Conservation (phyloP, 2,329 filamentous ascomycete species). For the Periglandula ipomoeae region DNA sequence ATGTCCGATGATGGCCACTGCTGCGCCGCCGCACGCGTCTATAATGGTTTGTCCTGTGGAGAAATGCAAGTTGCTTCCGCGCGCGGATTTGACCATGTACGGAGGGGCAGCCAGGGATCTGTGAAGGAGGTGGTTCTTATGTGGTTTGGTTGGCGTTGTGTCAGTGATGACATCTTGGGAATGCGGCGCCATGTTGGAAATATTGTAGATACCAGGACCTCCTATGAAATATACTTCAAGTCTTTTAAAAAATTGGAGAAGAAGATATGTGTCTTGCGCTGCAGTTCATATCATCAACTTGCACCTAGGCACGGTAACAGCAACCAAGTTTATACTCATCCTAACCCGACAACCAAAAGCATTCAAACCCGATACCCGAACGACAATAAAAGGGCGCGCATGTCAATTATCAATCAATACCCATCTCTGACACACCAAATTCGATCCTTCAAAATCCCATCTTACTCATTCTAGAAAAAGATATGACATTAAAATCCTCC, state of each 20-base stretch:
- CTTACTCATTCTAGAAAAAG: too few species aligned
- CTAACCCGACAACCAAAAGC: neutral
- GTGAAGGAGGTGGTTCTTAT: neutral
- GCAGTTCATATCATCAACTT: neutral
- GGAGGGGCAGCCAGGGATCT: neutral
- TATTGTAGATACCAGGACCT: too few species aligned
- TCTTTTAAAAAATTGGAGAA: too few species aligned
- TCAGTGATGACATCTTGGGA: neutral
- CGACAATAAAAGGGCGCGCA: neutral
- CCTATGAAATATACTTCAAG: too few species aligned
- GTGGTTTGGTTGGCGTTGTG: neutral
- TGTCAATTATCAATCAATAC: neutral
- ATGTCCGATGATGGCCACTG: slow-evolving; percentile 57
- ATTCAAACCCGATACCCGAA: neutral
- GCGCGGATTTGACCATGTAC: neutral
- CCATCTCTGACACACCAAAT: too few species aligned
- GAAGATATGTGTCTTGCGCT: too few species aligned
- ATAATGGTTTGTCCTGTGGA: neutral
- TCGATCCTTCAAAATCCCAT: too few species aligned
- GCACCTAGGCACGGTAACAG: neutral
- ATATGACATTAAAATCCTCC: too few species aligned
- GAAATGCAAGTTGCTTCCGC: neutral
- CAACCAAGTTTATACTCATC: neutral
- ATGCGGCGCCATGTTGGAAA: neutral
- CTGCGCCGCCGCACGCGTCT: slow-evolving; percentile 16